These are phyloP conservation scores for Linanthus parryae DNA, from an alignment of 148 eudicot species.

Conservation along the genomic window DNA sequence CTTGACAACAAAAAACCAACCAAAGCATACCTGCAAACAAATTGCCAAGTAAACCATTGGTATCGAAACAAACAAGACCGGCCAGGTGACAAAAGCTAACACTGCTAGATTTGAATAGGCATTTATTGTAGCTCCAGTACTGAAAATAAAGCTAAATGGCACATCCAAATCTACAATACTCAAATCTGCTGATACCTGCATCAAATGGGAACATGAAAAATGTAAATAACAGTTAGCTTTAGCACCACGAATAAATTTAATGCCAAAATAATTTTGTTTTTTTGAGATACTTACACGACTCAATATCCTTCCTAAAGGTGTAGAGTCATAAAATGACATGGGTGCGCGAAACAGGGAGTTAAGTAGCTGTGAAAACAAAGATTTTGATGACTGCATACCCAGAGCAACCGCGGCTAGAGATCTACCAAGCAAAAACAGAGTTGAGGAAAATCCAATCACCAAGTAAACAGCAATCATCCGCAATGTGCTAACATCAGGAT, in stretches of 20 bases:
- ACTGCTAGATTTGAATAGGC: conserved; percentile 58
- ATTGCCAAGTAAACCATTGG: conserved; percentile 65
- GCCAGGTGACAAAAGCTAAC: conserved; percentile 79
- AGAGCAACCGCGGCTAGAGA: conserved; percentile 46
- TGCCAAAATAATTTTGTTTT: background rate
- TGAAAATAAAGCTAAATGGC: conserved; percentile 55
- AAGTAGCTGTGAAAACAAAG: conserved; percentile 62
- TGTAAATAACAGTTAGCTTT: background rate
- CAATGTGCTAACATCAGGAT: conserved; percentile 46
- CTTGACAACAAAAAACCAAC: background rate
- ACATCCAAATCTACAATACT: conserved; percentile 87
- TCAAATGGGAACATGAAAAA: background rate
- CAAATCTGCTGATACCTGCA: conserved; percentile 76
- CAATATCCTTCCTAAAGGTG: conserved; percentile 88
- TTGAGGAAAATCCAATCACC: conserved; percentile 46
- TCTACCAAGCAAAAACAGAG: conserved; percentile 45
- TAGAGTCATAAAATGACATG: conserved; percentile 88
- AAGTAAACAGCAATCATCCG: conserved; percentile 67
- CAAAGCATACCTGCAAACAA: conserved; percentile 55
- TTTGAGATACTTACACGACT: conserved; percentile 47
- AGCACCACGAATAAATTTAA: background rate
- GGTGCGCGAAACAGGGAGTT: conserved; percentile 82
- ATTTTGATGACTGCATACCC: conserved; percentile 67
- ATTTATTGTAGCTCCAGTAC: conserved; percentile 54
- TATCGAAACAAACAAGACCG: conserved; percentile 72